Base-by-base conservation (phyloP, 768 basidiomycete genomes). In the Trametes punicea region DNA sequence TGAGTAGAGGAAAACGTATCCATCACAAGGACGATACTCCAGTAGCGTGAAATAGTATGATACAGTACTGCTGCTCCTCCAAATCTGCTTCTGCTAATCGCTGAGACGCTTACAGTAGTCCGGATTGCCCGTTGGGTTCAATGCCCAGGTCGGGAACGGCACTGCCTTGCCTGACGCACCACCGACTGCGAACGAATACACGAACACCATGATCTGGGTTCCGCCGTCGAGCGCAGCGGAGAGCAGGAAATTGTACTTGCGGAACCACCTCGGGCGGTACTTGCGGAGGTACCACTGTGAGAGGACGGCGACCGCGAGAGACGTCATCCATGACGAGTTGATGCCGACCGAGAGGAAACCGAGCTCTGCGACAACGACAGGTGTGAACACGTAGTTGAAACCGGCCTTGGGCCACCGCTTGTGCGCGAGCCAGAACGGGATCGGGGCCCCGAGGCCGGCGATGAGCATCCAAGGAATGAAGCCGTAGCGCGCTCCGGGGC, bases 191-290 rank as follows among this genome's bases (percentile, higher is more conserved):
- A 69, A 74, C 11, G 64, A 64, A 57, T 59, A 64, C 55, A 68
- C 61, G 56, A 71, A 67, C 16, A 65, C 62, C 69, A 70, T 71
- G 61, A 75, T 72, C 48, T 78, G 75, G 3, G 78, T 79, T 47
- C 81, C 80, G 16, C 79, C 80, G 61, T 81, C 79, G 26, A 81
- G 69, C 30, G 76, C 80, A 16, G 81, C 81, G 16, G 74, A 75
- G 57, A 79, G 61, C 55, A 81, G 58, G 73, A 78, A 81, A 67
- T 79, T 81, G 67, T 79, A 79, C 62, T 78, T 79, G 56, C 74
- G 69, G 73, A 76, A 81, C 73, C 75, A 80, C 16, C 71, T 64
- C 16, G 77, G 72, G 26, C 74, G 73, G 56, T 76, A 75, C 58
- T 55, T 59, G 57, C 79, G 68, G 10, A 77, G 65, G 47, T 76